phyloP scores from a whole-genome alignment of 2,329 filamentous ascomycete species.

The Monosporascus sp. region DNA sequence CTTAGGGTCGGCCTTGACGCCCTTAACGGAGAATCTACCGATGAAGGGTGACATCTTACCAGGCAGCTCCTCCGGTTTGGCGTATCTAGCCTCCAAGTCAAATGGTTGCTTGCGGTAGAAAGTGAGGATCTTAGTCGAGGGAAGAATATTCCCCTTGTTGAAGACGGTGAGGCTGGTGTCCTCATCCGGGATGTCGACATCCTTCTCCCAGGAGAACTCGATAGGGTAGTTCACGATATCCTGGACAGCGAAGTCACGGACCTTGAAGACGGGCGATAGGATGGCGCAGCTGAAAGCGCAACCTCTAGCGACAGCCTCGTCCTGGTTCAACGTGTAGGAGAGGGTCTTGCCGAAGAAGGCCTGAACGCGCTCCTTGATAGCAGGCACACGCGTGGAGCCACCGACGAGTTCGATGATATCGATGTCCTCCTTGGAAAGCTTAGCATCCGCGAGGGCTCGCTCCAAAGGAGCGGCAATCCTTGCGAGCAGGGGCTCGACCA shows the following conservation, averaged over 20 bases:
- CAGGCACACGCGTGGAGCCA: slow-evolving; percentile 87
- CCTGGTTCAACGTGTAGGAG: slow-evolving; percentile 96
- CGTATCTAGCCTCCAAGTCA: slow-evolving; percentile 91
- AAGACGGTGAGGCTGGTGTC: slow-evolving; percentile 97
- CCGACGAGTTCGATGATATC: slow-evolving; percentile 91
- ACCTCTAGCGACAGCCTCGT: slow-evolving; percentile 92
- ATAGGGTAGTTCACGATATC: slow-evolving; percentile 98
- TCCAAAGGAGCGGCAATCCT: slow-evolving; percentile 72
- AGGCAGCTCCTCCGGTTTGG: slow-evolving; percentile 78
- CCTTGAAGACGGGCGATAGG: slow-evolving; percentile 94
- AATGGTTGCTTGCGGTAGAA: slow-evolving; percentile 99
- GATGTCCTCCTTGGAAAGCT: slow-evolving; percentile 86
- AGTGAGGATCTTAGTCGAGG: slow-evolving; percentile 97
- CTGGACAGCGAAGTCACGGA: slow-evolving; percentile 95
- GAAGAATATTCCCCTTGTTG: slow-evolving; percentile 93
- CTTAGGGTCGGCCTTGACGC: slow-evolving; percentile 86
- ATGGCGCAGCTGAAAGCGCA: slow-evolving; percentile 98
- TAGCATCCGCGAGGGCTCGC: slow-evolving; percentile 89
- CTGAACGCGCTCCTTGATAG: slow-evolving; percentile 85
- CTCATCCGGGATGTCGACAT: slow-evolving; percentile 95
- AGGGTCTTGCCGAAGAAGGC: slow-evolving; percentile 88
- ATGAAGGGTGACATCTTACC: slow-evolving; percentile 94
- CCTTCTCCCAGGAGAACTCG: slow-evolving; percentile 99
- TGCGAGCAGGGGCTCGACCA: slow-evolving; percentile 78
- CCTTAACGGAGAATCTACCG: slow-evolving; percentile 95